Percentiles rank a stretch among this genome's conserved stretches.
phyloP scores from a whole-genome alignment of 2,329 filamentous ascomycete genomes.

The Penicillium frequentans region DNA sequence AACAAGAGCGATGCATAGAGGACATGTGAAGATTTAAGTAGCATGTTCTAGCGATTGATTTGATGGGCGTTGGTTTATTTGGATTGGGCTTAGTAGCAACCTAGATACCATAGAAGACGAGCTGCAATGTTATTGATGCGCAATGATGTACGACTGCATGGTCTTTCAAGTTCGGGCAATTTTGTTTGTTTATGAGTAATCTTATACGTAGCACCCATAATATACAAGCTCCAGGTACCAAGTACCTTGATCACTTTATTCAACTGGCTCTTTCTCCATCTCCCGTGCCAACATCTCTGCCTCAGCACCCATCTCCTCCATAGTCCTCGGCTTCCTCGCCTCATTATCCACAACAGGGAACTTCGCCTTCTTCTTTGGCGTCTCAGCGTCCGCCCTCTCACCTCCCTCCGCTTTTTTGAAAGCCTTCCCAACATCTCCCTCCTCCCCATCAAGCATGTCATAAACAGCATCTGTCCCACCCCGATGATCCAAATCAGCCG shows the following conservation, averaged over 20 bases:
- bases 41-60: background rate
- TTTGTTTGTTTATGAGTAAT: background rate
- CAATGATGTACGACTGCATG: constrained; percentile 9
- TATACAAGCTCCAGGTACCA: background rate
- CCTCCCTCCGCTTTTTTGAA: constrained; percentile 55
- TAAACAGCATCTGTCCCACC: constrained; percentile 75
- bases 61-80: constrained; percentile 12
- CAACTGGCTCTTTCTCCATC: constrained; percentile 38
- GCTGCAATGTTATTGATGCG: constrained; percentile 10
- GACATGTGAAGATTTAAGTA: background rate
- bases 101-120: constrained; percentile 20
- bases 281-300: constrained; percentile 60
- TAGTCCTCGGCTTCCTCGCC: constrained; percentile 64
- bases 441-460: constrained; percentile 76
- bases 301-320: constrained; percentile 78
- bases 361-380: constrained; percentile 52
- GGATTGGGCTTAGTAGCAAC: background rate
- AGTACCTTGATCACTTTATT: constrained; percentile 17
- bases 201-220: background rate
- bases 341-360: constrained; percentile 74
- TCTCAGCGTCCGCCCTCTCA: background rate
- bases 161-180: background rate
- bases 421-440: constrained; percentile 76
- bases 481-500: constrained; percentile 57
- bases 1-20: constrained; percentile 18